Evolutionary conservation across 148 eudicot species (phyloP).

Genomic region (Chenopodium album): DNA sequence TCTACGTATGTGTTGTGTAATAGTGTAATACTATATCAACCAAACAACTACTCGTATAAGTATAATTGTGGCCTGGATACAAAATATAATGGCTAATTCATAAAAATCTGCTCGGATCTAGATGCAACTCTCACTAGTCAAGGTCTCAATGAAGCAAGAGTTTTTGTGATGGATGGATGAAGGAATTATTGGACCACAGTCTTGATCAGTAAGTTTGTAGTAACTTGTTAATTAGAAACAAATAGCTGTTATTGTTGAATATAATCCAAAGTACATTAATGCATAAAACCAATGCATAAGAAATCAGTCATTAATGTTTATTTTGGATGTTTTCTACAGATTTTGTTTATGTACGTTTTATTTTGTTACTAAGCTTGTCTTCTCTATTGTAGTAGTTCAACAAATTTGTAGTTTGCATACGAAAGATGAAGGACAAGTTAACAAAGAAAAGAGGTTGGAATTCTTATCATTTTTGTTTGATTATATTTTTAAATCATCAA

Average conservation of each 20-base stretch:
- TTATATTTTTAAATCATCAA: too few species aligned
- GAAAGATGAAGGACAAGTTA: background rate
- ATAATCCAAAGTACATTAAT: slow-evolving; percentile 9
- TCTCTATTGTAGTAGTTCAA: background rate
- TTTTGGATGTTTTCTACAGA: background rate
- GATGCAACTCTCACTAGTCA: background rate
- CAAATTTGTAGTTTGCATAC: background rate
- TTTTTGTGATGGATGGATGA: background rate
- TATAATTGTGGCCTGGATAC: too few species aligned
- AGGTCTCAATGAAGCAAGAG: background rate
- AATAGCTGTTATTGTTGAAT: background rate
- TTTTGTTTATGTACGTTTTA: background rate
- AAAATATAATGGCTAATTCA: too few species aligned
- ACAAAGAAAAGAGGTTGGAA: background rate
- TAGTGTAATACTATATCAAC: too few species aligned
- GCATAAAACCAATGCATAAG: background rate
- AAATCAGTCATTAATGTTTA: background rate
- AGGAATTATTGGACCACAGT: background rate
- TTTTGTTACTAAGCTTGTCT: background rate
- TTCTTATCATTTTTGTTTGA: background rate
- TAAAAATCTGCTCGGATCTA: too few species aligned
- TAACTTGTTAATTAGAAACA: background rate
- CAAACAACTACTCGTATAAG: too few species aligned
- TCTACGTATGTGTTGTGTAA: too few species aligned
- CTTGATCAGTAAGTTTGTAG: background rate